A percentile compares a stretch with the other conserved stretches of the same genome.
These are phyloP conservation scores for Marchantia paleacea DNA, from an alignment of 225 moss, liverwort and hornwort species.

Conservation along the genomic window DNA sequence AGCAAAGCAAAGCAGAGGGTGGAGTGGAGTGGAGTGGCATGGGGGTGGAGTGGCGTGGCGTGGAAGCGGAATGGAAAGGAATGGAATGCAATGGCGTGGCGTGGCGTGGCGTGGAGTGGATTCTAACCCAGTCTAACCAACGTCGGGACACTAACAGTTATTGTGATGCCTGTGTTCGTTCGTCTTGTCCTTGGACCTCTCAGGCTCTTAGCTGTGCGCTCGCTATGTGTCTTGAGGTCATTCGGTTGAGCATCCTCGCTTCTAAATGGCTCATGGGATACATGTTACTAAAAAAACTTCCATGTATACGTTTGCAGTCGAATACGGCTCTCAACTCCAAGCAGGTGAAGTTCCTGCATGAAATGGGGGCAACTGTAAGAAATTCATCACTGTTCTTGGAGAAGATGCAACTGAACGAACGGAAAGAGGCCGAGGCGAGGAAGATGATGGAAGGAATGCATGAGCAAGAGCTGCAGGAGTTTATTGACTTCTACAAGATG, in stretches of 20 bases:
- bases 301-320: conserved; percentile 35
- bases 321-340: conserved; percentile 71
- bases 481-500: conserved; percentile 77
- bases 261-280: conserved; percentile 12
- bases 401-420: conserved; percentile 53
- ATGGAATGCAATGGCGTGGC: not conserved
- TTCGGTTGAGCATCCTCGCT: conserved; percentile 19
- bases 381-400: conserved; percentile 66
- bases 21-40: not conserved
- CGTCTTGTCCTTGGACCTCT: not conserved
- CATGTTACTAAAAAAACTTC: conserved; percentile 13
- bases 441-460: conserved; percentile 69
- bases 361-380: conserved; percentile 93
- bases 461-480: conserved; percentile 61
- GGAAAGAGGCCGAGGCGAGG: conserved; percentile 60
- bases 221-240: conserved; percentile 15
- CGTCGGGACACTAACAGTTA: conserved; percentile 1
- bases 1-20: not conserved
- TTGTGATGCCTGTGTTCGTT: conserved; percentile 1
- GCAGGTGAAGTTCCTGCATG: conserved; percentile 72
- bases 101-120: not conserved
- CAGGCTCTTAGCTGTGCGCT: not conserved
- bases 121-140: not conserved
- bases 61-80: not conserved
- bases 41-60: not conserved